Evolutionary conservation across 176 grass and related monocot genomes (phyloP), one percentile per base, ranked within the genome.

Genomic region (Thinopyrum elongatum): DNA sequence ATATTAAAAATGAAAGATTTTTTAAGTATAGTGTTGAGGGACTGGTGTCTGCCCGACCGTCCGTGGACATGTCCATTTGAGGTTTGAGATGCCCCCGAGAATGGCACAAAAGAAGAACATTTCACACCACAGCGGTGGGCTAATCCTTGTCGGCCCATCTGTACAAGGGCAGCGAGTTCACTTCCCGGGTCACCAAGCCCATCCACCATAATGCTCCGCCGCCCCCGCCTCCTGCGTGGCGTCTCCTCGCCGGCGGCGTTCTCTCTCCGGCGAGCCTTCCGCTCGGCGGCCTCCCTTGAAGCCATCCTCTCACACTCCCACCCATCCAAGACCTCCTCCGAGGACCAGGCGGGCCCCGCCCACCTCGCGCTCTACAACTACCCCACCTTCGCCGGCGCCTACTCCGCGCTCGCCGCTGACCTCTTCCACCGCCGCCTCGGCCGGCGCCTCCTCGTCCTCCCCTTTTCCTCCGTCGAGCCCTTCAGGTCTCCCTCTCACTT

Each of bases 331-430:
- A 14, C 36, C 17, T 19, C 53, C 21, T 17, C 69, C 19, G 87
- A 83, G 65, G 77, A 65, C 39, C 72, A 64, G 25, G 74, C 29
- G 36, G 74, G 35, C 14, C 76, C 83, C 27, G 47, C 60, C 51
- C 75, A 87, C 87, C 88, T 98, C 80, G 96, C 75, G 26, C 89
- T 95, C 4, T 98, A 98, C 86, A 94, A 95, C 93, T 98, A 92
- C 81, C 96, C 93, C 27, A 94, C 93, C 78, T 95, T 98, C 39
- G 86, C 88, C 47, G 92, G 96, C 65, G 92, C 92, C 17, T 98
- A 94, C 82, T 86, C 88, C 15, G 96, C 90, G 73, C 92, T 95
- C 47, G 93, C 90, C n/a, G 86, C 92, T 38, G 84, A 86, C 83
- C 92, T 94, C 57, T 98, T 90, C 87, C 88, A 94, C 76, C 83